Conservation (phyloP, 371 early-diverging fungal species). For the Lichtheimia ramosa region DNA sequence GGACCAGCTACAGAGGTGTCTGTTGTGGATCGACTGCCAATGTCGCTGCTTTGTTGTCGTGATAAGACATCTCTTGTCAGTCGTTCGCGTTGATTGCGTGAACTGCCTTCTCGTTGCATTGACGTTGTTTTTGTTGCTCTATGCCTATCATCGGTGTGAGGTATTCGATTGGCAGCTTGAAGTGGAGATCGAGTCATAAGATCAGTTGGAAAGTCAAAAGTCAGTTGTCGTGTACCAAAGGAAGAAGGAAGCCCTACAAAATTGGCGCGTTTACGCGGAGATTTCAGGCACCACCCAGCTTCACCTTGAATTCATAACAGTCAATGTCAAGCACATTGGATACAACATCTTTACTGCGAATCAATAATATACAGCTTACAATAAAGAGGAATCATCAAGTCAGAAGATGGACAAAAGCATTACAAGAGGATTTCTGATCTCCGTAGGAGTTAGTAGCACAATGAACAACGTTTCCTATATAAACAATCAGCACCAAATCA, state of each 20-base stretch:
- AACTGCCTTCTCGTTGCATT: neutral
- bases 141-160: neutral
- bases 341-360: no score
- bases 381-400: no score
- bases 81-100: conserved; percentile 14
- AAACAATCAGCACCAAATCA: no score
- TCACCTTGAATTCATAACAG: no score
- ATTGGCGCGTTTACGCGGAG: conserved; percentile 3
- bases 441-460: no score
- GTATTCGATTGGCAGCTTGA: neutral
- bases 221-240: neutral
- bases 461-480: no score
- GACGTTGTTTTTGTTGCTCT: neutral
- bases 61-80: conserved; percentile 10
- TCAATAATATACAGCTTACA: no score
- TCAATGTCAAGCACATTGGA: no score
- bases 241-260: neutral
- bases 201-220: neutral
- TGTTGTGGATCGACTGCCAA: neutral
- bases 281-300: neutral
- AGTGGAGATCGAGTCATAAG: conserved; percentile 11
- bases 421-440: no score
- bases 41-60: neutral
- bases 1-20: conserved; percentile 9
- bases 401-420: no score